Base-by-base conservation (phyloP, 2,329 filamentous ascomycete genomes). In the Akanthomyces uredinophilus region DNA sequence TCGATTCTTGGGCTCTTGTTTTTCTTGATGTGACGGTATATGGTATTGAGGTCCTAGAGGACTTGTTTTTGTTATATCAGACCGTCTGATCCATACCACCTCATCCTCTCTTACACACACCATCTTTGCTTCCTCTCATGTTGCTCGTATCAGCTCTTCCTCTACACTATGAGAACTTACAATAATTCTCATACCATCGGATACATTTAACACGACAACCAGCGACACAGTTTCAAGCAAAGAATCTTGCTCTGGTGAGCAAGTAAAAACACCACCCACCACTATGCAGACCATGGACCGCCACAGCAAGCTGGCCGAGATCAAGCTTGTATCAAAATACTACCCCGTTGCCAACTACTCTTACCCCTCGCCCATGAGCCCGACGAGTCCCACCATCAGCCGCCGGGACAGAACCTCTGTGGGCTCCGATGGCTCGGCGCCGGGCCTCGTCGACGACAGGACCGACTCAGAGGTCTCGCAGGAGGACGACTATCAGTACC, bases 401-500 rank as follows among this genome's bases (percentile, higher is more conserved):
- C 68, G 64, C 39, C 66, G 68, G 18, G 70, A 74, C 58, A 75
- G 76, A 66, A 77, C 72, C 59, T 83, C 81, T 3, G 66, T 80
- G 39, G 77, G 73, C 37, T 83, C 80, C 1, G 74, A 78, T 49
- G 73, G 70, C 29, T 82, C 81, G 4, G 66, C 78, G 4, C 81
- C 81, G 1, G 77, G 78, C 32, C 75, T 83, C 68, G 75, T 81
- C 18, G 81, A 84, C 65, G 79, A 83, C 66, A 77, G 76, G 5
- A 74, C 74, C 7, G 81, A 82, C 66, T 83, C 81, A 5, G 82
- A 84, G 57, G 69, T 72, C 20, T 84, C 81, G 6, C 66, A 73
- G 37, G 81, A 84, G 22, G 81, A 83, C 47, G 81, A 83, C 65
- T 77, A 77, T 61, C 77, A 80, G 63, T 79, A 81, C 64, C 77